Base-by-base conservation (phyloP, 345 rosid genomes). In the Hibiscus syriacus region DNA sequence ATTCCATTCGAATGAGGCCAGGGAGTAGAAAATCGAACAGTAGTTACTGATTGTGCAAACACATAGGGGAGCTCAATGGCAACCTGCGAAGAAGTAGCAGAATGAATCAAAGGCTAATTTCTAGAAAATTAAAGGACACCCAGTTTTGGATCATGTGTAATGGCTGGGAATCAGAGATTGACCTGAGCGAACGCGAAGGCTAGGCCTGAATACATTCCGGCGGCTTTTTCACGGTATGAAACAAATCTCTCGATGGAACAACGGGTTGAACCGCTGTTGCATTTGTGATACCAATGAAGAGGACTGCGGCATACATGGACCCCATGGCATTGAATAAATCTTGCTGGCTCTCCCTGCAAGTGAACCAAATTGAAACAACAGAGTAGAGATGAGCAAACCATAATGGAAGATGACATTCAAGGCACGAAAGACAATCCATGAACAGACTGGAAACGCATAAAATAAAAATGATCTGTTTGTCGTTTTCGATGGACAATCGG, bases 201-300 rank as follows among this genome's bases (percentile, higher is more conserved):
- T 64, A 94, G 73, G 60, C 97, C 94, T 0, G 99, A 89, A 76
- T 94, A 94, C 99, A 94, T 83, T 70, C 99, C 97, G 0, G 99
- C 99, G 3, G 97, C 95, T 84, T 96, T 84, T 77, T 94, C 96
- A 48, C 99, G 80, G 67, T 90, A 94, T 8, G 99, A 90, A 60
- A 94, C 99, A 73, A 80, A 91, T 81, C 97, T 84, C 80, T 94
- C 99, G 9, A 91, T 68, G 63, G 97, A 94, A 94, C 97, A 66
- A 94, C 97, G 2, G 99, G 97, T 69, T 94, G 99, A n/a, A 86
- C 99, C n/a, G 99, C 92, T 1, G 89, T 66, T n/a, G 84, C 98
- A 23, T 93, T 93, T 19, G 98, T 87, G 53, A 89, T 81, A 61
- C 99, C 97, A 64, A 93, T 86, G 81, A 94, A 94, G 69, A 91